Evolutionary conservation across 371 early-diverging fungal species (phyloP).

Genomic region (Rhizopus sp.): DNA sequence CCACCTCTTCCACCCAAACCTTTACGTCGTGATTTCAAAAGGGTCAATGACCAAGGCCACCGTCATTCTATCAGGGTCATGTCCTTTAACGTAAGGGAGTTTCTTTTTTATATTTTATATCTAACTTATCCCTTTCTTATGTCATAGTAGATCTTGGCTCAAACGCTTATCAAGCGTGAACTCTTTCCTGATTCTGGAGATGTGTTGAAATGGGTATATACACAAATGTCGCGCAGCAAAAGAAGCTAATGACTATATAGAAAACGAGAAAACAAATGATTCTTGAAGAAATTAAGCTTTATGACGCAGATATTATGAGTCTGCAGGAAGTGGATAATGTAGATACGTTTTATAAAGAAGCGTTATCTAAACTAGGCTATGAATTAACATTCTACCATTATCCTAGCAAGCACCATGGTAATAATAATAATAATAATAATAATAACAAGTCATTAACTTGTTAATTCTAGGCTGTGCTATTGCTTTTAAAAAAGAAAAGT

Average conservation of each 20-base stretch:
- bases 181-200: slow-evolving; percentile 57
- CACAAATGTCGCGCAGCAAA: not conserved
- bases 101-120: not conserved
- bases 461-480: slow-evolving; percentile 31
- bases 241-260: slow-evolving; percentile 12
- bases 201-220: slow-evolving; percentile 44
- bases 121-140: not conserved
- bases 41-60: slow-evolving; percentile 17
- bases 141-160: slow-evolving; percentile 50
- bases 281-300: slow-evolving; percentile 49
- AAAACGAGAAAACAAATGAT: slow-evolving; percentile 45
- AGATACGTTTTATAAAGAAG: slow-evolving; percentile 32
- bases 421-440: not conserved
- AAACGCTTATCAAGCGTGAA: slow-evolving; percentile 54
- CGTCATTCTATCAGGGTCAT: slow-evolving; percentile 26
- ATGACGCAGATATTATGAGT: slow-evolving; percentile 54
- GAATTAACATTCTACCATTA: slow-evolving; percentile 29
- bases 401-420: slow-evolving; percentile 45
- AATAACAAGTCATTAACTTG: not conserved
- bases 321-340: slow-evolving; percentile 56
- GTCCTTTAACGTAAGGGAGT: slow-evolving; percentile 38
- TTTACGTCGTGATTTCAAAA: slow-evolving; percentile 22
- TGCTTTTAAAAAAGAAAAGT: slow-evolving; percentile 33
- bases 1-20: slow-evolving; percentile 12
- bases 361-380: slow-evolving; percentile 36